These are phyloP conservation scores for Globisporangium nodosum DNA, from an alignment of 352 stramenopile species.

Conservation along the genomic window DNA sequence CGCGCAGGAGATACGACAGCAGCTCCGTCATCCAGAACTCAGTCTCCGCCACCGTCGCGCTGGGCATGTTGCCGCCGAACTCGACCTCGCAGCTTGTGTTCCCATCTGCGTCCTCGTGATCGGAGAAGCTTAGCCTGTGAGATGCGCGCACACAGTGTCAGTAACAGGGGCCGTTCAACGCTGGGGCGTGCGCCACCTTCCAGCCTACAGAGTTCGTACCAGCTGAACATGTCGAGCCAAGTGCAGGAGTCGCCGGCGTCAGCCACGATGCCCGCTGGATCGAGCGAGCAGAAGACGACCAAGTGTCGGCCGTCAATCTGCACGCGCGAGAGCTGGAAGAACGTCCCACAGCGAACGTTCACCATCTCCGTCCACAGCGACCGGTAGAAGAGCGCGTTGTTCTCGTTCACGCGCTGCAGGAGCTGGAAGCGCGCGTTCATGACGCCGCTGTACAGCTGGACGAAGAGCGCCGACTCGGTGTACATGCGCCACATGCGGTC, in stretches of 20 bases:
- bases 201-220: constrained; percentile 9
- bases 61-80: constrained; percentile 43
- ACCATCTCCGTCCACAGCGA: constrained; percentile 25
- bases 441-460: constrained; percentile 27
- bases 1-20: constrained; percentile 49
- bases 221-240: constrained; percentile 32
- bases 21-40: constrained; percentile 60
- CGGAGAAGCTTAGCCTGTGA: constrained; percentile 18
- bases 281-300: constrained; percentile 31
- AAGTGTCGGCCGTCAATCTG: constrained; percentile 15
- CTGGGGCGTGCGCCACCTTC: no score
- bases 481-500: constrained; percentile 20
- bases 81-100: constrained; percentile 24
- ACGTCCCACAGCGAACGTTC: constrained; percentile 18
- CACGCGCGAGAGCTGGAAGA: constrained; percentile 29
- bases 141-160: neutral
- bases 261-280: constrained; percentile 18
- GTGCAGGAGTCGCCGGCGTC: constrained; percentile 12
- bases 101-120: constrained; percentile 6
- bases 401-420: constrained; percentile 27
- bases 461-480: constrained; percentile 23
- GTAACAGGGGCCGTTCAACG: no score
- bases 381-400: constrained; percentile 26
- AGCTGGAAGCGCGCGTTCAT: constrained; percentile 29
- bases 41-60: constrained; percentile 22